Evolutionary conservation across 257 asterid genomes (phyloP), one percentile per base, ranked within the genome.

Genomic region (Primulina eburnea): DNA sequence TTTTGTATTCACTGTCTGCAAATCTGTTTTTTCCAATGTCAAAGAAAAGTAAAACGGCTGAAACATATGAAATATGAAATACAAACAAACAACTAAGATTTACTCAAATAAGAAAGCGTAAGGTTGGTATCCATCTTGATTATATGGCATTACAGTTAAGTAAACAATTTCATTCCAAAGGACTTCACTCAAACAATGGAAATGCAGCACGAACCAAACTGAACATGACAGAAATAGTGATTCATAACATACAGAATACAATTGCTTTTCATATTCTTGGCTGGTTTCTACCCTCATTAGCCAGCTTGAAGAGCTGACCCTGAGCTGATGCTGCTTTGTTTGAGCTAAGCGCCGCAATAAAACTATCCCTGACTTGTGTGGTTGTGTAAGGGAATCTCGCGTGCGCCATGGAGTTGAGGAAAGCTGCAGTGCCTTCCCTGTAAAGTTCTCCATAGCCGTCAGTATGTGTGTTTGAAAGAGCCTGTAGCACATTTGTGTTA

Each of bases 351-450:
- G 92, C 85, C 16, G 90, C 67, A 7, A 82, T 74, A 28, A 93
- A 91, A 62, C 86, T 77, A 1, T 89, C 86, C 69, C 88, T 83
- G 5, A 93, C 97, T 73, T 93, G 97, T 30, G 64, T 71, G 17
- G 89, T 82, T 26, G 96, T 68, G 91, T 83, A 93, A 66, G 95
- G 89, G 74, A 89, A 93, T 70, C 80, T 72, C 2, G 69, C 73
- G 76, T 80, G 81, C 11, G 82, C 86, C 92, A 93, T 83, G 35
- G 99, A 87, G 89, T 93, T 93, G 43, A 93, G 88, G 79, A 90
- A 74, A 3, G 99, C 87, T 12, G 99, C 96, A 1, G 99, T 89
- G 3, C 97, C 99, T 85, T 93, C 94, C 76, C 94, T 81, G 86
- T 87, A 93, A 24, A 93, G 96, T n/a, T 82, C 87, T 11, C 99